Base-by-base conservation (phyloP, 2,329 filamentous ascomycete genomes). In the Anisogramma anomala region DNA sequence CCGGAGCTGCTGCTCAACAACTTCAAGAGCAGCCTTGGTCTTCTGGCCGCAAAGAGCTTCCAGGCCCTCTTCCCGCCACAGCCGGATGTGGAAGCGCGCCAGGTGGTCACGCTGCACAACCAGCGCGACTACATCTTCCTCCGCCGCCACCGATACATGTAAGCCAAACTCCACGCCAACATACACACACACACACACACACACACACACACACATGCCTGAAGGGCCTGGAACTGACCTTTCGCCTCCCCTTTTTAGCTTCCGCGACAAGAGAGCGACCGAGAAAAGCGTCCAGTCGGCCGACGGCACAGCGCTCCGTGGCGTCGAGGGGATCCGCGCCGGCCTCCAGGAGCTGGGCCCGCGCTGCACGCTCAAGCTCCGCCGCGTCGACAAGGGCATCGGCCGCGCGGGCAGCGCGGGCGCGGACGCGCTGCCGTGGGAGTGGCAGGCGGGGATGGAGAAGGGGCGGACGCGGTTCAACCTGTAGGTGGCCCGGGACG, bases 361-460 rank as follows among this genome's bases (percentile, higher is more conserved):
- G 2, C 41, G 53, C 71, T 91, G 66, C 37, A 68, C 65, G 2
- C 63, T 96, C 49, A 96, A 96, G 68, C 64, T 98, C 54, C 77
- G 88, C 52, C 77, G 91, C 54, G 80, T 96, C 32, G 89, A 96
- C 58, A 88, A 87, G 63, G 89, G 88, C 0, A 83, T 98, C 50
- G 77, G 77, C 11, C 64, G 73, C 41, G 77, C 77, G 6, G 77
- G 77, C 14, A 79, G 76, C 52, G 71, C 78, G 47, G 74, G 84
- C 68, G 68, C 77, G 60, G 67, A 81, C 60, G 85, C 86, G 27
- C 75, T 86, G 51, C 84, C 94, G 57, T 96, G 91, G 89, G 77
- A 95, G 59, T 98, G 91, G 91, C 93, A 94, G 66, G 82, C 84
- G 9, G 79, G 79, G 58, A 93, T 91, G 81, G 91, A 98, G 67